Evolutionary conservation across 257 asterid species (phyloP), one percentile per base, ranked within the genome.

Genomic region (Solanum boliviense): DNA sequence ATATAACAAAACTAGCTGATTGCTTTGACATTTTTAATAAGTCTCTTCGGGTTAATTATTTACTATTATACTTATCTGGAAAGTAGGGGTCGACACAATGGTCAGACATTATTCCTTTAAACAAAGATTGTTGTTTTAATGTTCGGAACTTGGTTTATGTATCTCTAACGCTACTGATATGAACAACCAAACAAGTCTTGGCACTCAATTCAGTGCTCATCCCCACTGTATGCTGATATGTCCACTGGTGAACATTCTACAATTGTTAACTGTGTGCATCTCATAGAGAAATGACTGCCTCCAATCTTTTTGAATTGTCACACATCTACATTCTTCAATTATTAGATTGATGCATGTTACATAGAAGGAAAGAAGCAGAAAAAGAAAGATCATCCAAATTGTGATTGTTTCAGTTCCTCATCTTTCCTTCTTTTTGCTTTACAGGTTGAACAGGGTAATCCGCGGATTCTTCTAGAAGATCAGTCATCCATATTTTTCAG

Each of bases 361-460:
- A 71, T 29, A 70, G 23, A 68, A 70, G 35, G 35, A 62, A 62
- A 4, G 31, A 62, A 23, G 70, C 27, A 23, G 29, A 62, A 62
- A n/a, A 62, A 56, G n/a, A 56, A 52, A 52, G 62, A 52, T 48
- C 34, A n/a, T 27, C 41, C 76, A 21, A 41, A 7, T 16, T 35
- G 56, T 9, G 21, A 9, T 48, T 72, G 13, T 9, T 38, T 21
- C 34, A 27, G 34, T 75, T 20, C 46, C 86, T n/a, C 78, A 62
- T 16, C 46, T 46, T 48, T 7, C 21, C 20, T 9, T 4, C 1
- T 13, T 39, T 39, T n/a, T 2, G 44, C 29, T 86, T 71, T 58
- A 25, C 88, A 91, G 93, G 93, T 89, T 85, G 93, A 92, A 86
- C 90, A 92, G 89, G 93, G 93, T 32, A 87, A 91, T 62, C 93